Evolutionary conservation across 192 early-diverging fungal species (phyloP).

Genomic region (Backusella tarrabulga): DNA sequence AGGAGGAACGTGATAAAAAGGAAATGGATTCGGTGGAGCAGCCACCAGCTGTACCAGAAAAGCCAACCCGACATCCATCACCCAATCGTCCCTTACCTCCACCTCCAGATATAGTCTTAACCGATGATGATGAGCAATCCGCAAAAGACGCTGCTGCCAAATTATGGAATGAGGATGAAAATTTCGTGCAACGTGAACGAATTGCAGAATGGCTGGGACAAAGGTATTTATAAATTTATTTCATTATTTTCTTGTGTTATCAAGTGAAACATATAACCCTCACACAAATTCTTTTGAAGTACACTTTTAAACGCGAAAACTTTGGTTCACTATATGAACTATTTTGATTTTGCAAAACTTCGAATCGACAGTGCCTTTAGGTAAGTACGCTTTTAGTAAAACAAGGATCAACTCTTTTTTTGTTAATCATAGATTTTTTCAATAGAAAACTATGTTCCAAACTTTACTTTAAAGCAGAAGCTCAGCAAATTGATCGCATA

Average conservation of each 20-base stretch:
- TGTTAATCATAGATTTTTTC: neutral
- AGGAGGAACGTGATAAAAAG: neutral
- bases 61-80: neutral
- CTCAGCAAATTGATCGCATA: constrained; percentile 91
- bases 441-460: constrained; percentile 66
- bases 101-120: neutral
- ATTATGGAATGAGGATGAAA: constrained; percentile 43
- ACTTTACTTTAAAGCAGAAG: constrained; percentile 84
- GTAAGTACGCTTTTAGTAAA: constrained; percentile 9
- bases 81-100: constrained; percentile 10
- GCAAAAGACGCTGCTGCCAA: constrained; percentile 21
- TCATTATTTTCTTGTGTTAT: neutral
- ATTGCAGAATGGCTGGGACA: constrained; percentile 52
- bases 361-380: constrained; percentile 81
- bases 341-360: constrained; percentile 71
- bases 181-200: constrained; percentile 39
- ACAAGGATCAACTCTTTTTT: neutral
- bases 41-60: neutral
- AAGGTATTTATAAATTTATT: constrained; percentile 27
- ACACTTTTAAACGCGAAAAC: constrained; percentile 56
- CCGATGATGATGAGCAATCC: neutral
- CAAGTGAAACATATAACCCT: neutral
- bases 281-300: constrained; percentile 17
- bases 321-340: constrained; percentile 69
- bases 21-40: neutral